phyloP scores from a whole-genome alignment of 495 filamentous ascomycete species.

The Neurospora sp. region DNA sequence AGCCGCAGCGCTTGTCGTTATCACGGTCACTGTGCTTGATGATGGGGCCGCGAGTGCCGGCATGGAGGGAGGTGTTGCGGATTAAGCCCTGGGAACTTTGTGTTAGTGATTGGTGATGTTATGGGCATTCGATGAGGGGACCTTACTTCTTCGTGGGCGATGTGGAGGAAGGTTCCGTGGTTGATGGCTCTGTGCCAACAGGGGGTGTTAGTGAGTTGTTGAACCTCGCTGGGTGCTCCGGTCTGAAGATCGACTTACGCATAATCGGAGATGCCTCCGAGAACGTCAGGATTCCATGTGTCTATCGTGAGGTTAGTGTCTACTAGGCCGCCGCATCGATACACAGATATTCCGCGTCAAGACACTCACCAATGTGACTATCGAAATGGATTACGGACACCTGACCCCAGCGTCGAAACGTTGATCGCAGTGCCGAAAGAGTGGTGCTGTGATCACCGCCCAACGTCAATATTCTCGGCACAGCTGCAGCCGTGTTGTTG shows the following conservation, averaged over 20 bases:
- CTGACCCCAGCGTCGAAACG: constrained; percentile 55
- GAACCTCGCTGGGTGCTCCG: neutral
- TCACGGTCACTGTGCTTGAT: constrained; percentile 60
- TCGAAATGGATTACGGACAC: constrained; percentile 68
- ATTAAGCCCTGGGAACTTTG: constrained; percentile 55
- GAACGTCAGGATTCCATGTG: constrained; percentile 65
- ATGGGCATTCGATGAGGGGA: constrained; percentile 27
- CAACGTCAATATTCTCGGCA: constrained; percentile 53
- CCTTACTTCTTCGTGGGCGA: constrained; percentile 33
- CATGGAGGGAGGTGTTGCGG: constrained; percentile 75
- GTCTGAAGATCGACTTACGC: constrained; percentile 18
- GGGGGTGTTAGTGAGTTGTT: neutral
- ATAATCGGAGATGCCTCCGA: constrained; percentile 33
- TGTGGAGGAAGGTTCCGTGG: constrained; percentile 61
- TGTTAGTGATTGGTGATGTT: constrained; percentile 23
- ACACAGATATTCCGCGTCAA: neutral
- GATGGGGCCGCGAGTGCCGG: constrained; percentile 72
- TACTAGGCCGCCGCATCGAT: neutral
- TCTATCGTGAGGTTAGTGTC: constrained; percentile 29
- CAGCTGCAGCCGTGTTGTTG: constrained; percentile 18
- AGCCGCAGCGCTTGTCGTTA: constrained; percentile 78
- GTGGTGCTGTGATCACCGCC: constrained; percentile 61
- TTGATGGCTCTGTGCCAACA: constrained; percentile 51
- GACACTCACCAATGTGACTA: constrained; percentile 44
- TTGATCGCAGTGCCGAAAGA: constrained; percentile 50